Evolutionary conservation across 176 grass and related monocot species (phyloP).

Genomic region (Aegilops speltoides): DNA sequence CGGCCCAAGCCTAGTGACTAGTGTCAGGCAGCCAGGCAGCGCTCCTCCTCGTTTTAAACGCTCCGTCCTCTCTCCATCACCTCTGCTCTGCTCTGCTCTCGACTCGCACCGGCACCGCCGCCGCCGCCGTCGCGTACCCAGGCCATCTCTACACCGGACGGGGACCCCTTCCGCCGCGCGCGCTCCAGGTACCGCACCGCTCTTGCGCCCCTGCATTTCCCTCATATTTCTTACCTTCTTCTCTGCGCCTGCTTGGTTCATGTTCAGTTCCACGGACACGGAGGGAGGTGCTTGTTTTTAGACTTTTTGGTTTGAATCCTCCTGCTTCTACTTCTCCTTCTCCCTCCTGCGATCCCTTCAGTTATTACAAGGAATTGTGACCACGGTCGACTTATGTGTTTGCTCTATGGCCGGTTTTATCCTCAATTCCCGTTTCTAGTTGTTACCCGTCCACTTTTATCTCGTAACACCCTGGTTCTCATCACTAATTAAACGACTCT

Average conservation of each 20-base stretch:
- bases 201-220: background rate
- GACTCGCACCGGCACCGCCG: background rate
- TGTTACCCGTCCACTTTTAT: background rate
- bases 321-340: background rate
- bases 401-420: background rate
- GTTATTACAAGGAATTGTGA: background rate
- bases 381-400: background rate
- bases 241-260: background rate
- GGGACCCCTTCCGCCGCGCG: background rate
- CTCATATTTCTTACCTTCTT: background rate
- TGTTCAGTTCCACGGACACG: background rate
- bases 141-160: too few relatives aligned
- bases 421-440: background rate
- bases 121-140: background rate
- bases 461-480: background rate
- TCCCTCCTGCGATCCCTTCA: background rate
- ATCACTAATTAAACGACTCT: background rate
- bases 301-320: background rate
- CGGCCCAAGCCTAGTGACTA: background rate
- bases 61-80: conserved; percentile 13
- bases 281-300: background rate
- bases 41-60: conserved; percentile 45
- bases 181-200: conserved; percentile 12
- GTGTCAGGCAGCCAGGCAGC: background rate
- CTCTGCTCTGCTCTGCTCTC: background rate